phyloP scores from a whole-genome alignment of 148 eudicot species.

The Dysphania ambrosioides region DNA sequence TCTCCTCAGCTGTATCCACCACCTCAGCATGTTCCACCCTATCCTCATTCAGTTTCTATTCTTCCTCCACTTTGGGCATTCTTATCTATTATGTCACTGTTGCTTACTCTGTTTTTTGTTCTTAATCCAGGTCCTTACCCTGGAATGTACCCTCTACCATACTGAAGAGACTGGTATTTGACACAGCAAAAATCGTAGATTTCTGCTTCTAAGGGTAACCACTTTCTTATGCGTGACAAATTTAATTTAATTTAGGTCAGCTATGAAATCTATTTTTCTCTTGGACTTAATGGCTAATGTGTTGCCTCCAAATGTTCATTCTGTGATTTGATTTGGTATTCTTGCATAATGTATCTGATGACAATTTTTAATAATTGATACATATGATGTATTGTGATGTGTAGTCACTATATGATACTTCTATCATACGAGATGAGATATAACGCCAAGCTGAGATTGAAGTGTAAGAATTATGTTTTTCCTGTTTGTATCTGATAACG shows the following conservation, averaged over 20 bases:
- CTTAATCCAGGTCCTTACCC: constrained; percentile 35
- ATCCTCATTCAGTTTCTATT: constrained; percentile 27
- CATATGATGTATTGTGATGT: background rate
- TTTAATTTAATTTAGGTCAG: background rate
- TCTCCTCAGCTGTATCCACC: constrained; percentile 36
- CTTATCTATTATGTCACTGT: background rate
- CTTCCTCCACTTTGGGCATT: background rate
- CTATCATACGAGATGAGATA: background rate
- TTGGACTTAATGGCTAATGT: background rate
- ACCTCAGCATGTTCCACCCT: constrained; percentile 23
- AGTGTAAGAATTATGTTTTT: too few relatives aligned
- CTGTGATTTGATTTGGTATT: background rate
- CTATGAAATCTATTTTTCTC: constrained; percentile 6
- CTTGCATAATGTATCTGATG: constrained; percentile 9
- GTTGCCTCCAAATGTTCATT: constrained; percentile 9
- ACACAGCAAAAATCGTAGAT: background rate
- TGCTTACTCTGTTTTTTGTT: background rate
- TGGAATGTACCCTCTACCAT: constrained; percentile 48
- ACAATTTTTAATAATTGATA: background rate
- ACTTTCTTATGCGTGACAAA: background rate
- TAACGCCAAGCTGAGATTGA: background rate
- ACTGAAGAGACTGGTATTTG: constrained; percentile 27
- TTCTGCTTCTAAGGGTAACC: background rate
- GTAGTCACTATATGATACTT: background rate
- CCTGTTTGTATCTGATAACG: too few relatives aligned